Evolutionary conservation across 768 basidiomycete species (phyloP).

Genomic region (Tulasnella sp.): DNA sequence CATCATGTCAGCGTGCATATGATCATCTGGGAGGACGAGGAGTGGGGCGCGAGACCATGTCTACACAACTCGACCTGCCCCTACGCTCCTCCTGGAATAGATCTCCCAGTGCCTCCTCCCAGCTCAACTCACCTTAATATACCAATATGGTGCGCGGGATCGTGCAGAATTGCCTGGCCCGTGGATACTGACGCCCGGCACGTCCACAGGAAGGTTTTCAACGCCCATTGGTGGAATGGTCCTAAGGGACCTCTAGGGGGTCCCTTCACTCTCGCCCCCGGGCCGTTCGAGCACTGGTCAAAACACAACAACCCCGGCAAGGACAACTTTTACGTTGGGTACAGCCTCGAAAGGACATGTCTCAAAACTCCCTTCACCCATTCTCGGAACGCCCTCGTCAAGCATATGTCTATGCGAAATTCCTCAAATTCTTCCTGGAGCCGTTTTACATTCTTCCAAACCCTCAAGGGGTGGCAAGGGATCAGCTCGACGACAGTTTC

Average conservation of each 20-base stretch:
- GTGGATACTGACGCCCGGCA: too few species aligned
- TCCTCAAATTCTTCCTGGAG: background rate
- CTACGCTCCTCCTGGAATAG: background rate
- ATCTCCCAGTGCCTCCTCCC: background rate
- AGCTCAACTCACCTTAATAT: conserved; percentile 1
- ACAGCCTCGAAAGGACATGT: conserved; percentile 18
- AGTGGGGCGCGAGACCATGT: background rate
- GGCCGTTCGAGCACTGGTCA: background rate
- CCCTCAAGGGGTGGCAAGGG: background rate
- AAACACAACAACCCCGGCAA: background rate
- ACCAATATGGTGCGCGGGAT: background rate
- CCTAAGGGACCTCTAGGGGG: background rate
- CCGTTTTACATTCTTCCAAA: background rate
- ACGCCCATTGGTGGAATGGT: conserved; percentile 8
- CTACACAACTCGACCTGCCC: background rate
- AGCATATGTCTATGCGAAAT: conserved; percentile 18
- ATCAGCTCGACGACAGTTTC: background rate
- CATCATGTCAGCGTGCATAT: background rate
- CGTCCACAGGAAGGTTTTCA: conserved; percentile 15
- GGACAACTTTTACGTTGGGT: conserved; percentile 18
- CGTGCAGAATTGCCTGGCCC: too few species aligned
- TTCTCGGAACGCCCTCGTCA: conserved; percentile 6
- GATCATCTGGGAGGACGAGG: background rate
- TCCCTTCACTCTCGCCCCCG: conserved; percentile 16
- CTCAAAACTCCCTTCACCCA: background rate